Evolutionary conservation across 352 stramenopile genomes (phyloP).

Genomic region (Globisporangium polare): DNA sequence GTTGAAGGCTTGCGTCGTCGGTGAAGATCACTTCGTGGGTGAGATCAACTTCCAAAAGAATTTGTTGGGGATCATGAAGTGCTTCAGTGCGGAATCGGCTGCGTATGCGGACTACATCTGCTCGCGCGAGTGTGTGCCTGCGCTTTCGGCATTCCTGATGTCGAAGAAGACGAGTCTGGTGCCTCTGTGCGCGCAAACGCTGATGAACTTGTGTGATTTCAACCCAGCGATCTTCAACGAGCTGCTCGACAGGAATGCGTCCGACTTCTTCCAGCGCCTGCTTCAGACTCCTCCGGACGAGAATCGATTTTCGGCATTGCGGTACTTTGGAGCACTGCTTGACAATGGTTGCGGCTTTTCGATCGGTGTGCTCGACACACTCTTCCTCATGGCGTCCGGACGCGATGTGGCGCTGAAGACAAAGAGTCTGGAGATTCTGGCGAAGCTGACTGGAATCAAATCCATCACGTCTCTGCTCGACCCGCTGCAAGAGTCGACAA

Average conservation of each 20-base stretch:
- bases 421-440: constrained; percentile 55
- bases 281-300: constrained; percentile 75
- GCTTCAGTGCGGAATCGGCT: constrained; percentile 55
- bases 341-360: constrained; percentile 53
- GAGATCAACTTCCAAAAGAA: constrained; percentile 81
- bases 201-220: constrained; percentile 80
- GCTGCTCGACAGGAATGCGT: constrained; percentile 57
- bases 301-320: constrained; percentile 63
- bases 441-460: constrained; percentile 45
- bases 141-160: constrained; percentile 61
- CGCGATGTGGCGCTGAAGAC: constrained; percentile 44
- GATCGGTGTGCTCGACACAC: constrained; percentile 57
- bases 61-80: constrained; percentile 71
- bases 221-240: constrained; percentile 65
- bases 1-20: constrained; percentile 62
- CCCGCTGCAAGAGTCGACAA: constrained; percentile 34
- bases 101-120: constrained; percentile 63
- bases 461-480: constrained; percentile 44
- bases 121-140: constrained; percentile 41
- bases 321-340: constrained; percentile 62
- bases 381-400: constrained; percentile 67
- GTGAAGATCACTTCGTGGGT: constrained; percentile 62
- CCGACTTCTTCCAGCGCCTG: constrained; percentile 72
- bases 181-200: constrained; percentile 54
- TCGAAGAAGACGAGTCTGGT: constrained; percentile 66